phyloP scores from a whole-genome alignment of 805 yeast genomes.

The Blastobotrys terrestris region DNA sequence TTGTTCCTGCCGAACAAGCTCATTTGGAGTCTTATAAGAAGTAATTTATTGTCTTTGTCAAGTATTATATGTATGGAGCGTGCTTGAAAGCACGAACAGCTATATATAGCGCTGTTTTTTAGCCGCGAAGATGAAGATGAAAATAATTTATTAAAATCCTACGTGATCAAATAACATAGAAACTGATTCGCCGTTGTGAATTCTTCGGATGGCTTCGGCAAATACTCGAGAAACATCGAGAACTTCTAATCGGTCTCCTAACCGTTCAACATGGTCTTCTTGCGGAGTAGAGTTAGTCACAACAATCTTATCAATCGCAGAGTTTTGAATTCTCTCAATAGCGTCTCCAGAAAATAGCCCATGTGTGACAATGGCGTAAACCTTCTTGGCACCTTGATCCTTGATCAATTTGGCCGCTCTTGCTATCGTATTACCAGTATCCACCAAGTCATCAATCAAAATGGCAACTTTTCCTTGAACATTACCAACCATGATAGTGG shows the following conservation, averaged over 20 bases:
- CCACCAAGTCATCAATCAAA: constrained; percentile 89
- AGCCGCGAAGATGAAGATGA: background rate
- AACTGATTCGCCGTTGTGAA: constrained; percentile 95
- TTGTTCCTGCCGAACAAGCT: constrained; percentile 33
- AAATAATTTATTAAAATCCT: background rate
- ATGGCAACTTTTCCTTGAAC: constrained; percentile 82
- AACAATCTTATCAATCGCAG: constrained; percentile 74
- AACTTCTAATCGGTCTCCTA: constrained; percentile 65
- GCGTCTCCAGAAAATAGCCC: constrained; percentile 94
- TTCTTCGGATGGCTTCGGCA: constrained; percentile 93
- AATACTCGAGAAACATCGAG: constrained; percentile 83
- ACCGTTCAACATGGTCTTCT: constrained; percentile 42
- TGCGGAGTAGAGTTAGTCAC: constrained; percentile 94
- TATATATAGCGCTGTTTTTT: background rate
- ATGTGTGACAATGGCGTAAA: constrained; percentile 85
- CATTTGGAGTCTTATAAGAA: constrained; percentile 30
- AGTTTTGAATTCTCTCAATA: constrained; percentile 54
- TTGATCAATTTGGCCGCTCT: constrained; percentile 88
- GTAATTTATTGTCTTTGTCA: background rate
- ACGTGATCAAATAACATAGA: constrained; percentile 87
- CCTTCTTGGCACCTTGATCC: constrained; percentile 85
- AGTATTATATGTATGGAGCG: background rate
- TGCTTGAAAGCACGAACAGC: background rate
- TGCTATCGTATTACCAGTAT: constrained; percentile 86
- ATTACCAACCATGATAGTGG: constrained; percentile 95